Conservation (phyloP, 345 rosid species). For the Reutealis trisperma region DNA sequence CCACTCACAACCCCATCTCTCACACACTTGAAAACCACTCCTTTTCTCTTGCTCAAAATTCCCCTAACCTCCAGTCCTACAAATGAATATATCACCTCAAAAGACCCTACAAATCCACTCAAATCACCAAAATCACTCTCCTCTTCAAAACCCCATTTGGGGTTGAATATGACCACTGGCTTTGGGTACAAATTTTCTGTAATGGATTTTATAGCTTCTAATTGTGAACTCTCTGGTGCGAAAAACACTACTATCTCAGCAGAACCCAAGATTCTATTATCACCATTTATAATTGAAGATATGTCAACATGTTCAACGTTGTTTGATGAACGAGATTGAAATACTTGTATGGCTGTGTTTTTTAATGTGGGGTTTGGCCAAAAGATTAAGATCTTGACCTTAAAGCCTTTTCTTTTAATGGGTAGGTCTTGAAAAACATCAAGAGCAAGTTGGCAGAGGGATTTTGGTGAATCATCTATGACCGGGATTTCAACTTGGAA, state of each 20-base stretch:
- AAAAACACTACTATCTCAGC: slow-evolving; percentile 67
- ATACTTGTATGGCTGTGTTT: slow-evolving; percentile 41
- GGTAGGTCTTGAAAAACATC: slow-evolving; percentile 55
- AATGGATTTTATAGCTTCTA: slow-evolving; percentile 36
- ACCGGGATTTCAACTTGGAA: slow-evolving; percentile 77
- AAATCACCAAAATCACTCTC: slow-evolving; percentile 57
- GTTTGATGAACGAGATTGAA: slow-evolving; percentile 34
- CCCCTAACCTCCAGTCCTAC: slow-evolving; percentile 75
- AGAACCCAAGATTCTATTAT: slow-evolving; percentile 35
- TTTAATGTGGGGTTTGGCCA: slow-evolving; percentile 49
- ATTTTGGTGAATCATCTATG: slow-evolving; percentile 60
- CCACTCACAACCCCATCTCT: slow-evolving; percentile 83
- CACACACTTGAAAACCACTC: slow-evolving; percentile 73
- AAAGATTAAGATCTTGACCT: slow-evolving; percentile 47
- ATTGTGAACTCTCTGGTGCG: slow-evolving; percentile 60
- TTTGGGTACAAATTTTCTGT: slow-evolving; percentile 50
- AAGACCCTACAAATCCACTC: slow-evolving; percentile 50
- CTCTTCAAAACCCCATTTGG: slow-evolving; percentile 70
- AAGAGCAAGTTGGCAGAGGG: slow-evolving; percentile 55
- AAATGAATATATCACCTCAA: slow-evolving; percentile 80
- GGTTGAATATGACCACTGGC: slow-evolving; percentile 78
- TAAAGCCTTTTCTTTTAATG: slow-evolving; percentile 59
- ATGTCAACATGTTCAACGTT: slow-evolving; percentile 45
- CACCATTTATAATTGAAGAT: slow-evolving; percentile 28
- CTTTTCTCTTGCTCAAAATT: slow-evolving; percentile 64